Percentiles rank a stretch among this genome's conserved stretches.
Evolutionary conservation across 345 rosid species (phyloP).

Genomic region (Arabidopsis suecica): DNA sequence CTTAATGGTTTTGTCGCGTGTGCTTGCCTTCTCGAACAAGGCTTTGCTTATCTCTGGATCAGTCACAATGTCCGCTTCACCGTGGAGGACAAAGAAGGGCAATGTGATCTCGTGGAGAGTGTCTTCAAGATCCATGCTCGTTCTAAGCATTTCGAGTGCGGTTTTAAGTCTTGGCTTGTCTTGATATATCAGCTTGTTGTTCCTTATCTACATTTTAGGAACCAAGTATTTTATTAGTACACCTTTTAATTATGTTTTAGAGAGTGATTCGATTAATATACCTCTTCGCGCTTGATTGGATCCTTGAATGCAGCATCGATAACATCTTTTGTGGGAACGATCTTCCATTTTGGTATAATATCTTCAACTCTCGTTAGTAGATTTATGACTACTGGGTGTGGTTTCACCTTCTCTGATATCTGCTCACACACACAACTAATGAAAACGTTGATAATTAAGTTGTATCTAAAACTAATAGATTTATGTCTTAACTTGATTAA

Average conservation of each 20-base stretch:
- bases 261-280: conserved; percentile 5
- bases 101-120: conserved; percentile 68
- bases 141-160: conserved; percentile 89
- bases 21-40: conserved; percentile 67
- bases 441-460: neutral
- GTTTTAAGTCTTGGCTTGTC: conserved; percentile 96
- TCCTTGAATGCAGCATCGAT: conserved; percentile 84
- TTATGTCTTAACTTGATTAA: neutral
- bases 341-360: conserved; percentile 96
- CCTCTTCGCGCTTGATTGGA: conserved; percentile 83
- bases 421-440: conserved; percentile 27
- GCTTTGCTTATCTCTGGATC: conserved; percentile 98
- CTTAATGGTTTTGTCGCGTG: conserved; percentile 81
- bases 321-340: conserved; percentile 89
- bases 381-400: conserved; percentile 82
- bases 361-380: conserved; percentile 81
- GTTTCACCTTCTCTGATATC: conserved; percentile 97
- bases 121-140: conserved; percentile 84
- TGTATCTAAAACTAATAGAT: neutral
- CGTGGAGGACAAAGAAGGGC: conserved; percentile 90
- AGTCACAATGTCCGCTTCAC: conserved; percentile 89
- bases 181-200: conserved; percentile 91
- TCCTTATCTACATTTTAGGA: conserved; percentile 59
- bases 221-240: neutral
- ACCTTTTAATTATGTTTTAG: neutral